Evolutionary conservation across 495 filamentous ascomycete genomes (phyloP).

Genomic region (Neurospora sp.): DNA sequence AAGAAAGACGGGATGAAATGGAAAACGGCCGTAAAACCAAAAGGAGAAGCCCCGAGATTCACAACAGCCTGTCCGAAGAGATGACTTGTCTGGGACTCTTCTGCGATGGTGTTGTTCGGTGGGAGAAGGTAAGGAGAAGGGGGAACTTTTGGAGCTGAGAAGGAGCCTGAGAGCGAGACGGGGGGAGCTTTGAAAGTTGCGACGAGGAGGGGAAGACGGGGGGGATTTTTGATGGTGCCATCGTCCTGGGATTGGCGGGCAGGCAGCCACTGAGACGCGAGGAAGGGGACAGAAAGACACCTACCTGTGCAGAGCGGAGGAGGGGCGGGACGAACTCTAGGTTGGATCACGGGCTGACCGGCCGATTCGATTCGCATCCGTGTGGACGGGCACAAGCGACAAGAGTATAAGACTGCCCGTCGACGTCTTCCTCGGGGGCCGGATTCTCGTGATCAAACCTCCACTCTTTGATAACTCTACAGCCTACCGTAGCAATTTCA

Average conservation of each 20-base stretch:
- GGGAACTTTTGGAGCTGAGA: neutral
- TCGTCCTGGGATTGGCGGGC: slow-evolving; percentile 17
- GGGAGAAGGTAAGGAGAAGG: neutral
- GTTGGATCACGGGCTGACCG: neutral
- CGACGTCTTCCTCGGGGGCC: neutral
- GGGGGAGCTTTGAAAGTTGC: slow-evolving; percentile 4
- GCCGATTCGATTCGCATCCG: neutral
- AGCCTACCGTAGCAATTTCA: neutral
- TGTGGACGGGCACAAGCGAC: neutral
- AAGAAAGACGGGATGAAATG: neutral
- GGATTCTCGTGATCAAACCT: neutral
- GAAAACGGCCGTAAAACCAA: neutral
- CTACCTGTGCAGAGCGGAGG: too few species aligned
- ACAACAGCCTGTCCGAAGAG: neutral
- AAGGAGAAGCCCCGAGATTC: neutral
- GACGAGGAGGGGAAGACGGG: slow-evolving; percentile 18
- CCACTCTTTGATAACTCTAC: neutral
- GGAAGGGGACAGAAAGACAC: neutral
- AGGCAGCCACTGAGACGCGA: neutral
- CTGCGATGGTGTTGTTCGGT: neutral
- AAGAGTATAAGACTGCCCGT: neutral
- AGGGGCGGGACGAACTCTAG: neutral
- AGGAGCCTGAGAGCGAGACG: neutral
- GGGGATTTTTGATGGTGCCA: slow-evolving; percentile 24
- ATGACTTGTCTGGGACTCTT: neutral